Base-by-base conservation (phyloP, 129 eudicot genomes). In the Artemisia tridentata region DNA sequence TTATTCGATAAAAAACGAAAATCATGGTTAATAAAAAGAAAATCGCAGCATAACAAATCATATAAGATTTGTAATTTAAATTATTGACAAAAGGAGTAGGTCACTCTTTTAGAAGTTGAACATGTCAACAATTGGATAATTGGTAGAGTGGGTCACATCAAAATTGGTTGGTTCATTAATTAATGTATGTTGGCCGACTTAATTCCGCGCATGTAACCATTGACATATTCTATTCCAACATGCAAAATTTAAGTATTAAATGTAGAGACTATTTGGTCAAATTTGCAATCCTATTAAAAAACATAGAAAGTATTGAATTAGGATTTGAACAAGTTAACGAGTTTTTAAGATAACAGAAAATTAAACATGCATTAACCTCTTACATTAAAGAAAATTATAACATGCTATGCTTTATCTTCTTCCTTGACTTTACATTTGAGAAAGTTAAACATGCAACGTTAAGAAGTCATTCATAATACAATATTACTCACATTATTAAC, bases 161-260 rank as follows among this genome's bases (percentile, higher is more conserved):
- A 29, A 20, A 7, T 73, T 53, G 21, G 16, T 75, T 65, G 72
- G 72, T 19, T 23, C 15, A n/a, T 66, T 25, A 18, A 55, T 63
- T 65, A n/a, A 55, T 66, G 49, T 17, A 67, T 18, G n/a, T 16
- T 25, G 41, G 5, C n/a, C 0, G 55, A 27, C 31, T 14, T 34
- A 1, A 34, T 34, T 19, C 47, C 47, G 10, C 15, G 23, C 61
- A 38, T 12, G 61, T 31, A 73, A 5, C 17, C 5, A 20, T 67
- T 43, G 62, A 6, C 1, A 13, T 43, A 68, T 64, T 64, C 18
- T 49, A 63, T 75, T 69, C 80, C 69, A 69, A 76, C 70, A 68
- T 58, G 48, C 23, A 23, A 66, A 6, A 17, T 14, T 56, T 3
- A 5, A 53, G 41, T 66, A 51, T 38, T 38, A 65, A 16, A 41